A percentile compares a stretch with the other conserved stretches of the same genome.
phyloP scores from a whole-genome alignment of 2,329 filamentous ascomycete species.

The Epichloe gansuensis region DNA sequence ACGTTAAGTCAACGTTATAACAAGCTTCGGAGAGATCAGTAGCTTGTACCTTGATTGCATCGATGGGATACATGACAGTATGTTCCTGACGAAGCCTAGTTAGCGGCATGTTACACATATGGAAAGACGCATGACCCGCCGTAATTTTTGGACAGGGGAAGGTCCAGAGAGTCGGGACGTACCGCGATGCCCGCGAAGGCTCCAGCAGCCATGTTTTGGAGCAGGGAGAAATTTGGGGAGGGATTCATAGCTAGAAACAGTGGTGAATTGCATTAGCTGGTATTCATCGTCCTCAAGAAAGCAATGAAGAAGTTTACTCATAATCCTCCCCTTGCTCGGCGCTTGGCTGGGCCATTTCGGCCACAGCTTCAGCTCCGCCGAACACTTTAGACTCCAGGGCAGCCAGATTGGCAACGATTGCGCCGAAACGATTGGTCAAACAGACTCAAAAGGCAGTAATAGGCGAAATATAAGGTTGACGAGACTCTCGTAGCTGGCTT shows the following conservation, averaged over 20 bases:
- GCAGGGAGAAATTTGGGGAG: slow-evolving; percentile 88
- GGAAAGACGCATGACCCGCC: background rate
- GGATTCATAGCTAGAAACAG: slow-evolving; percentile 62
- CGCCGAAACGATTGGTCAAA: background rate
- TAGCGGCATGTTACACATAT: background rate
- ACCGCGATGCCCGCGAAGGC: slow-evolving; percentile 95
- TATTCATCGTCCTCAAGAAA: background rate
- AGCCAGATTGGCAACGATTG: slow-evolving; percentile 38
- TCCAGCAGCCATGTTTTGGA: slow-evolving; percentile 91
- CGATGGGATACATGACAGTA: slow-evolving; percentile 97
- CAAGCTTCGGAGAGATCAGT: background rate
- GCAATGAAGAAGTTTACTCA: slow-evolving; percentile 36
- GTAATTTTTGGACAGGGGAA: background rate
- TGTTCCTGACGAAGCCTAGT: slow-evolving; percentile 56
- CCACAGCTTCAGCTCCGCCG: slow-evolving; percentile 55
- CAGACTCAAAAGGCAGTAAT: background rate
- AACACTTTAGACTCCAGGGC: slow-evolving; percentile 48
- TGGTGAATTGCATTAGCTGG: background rate
- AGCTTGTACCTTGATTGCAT: slow-evolving; percentile 76
- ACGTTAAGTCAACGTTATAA: background rate
- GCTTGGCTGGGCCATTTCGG: slow-evolving; percentile 58
- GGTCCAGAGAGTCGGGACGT: slow-evolving; percentile 23
- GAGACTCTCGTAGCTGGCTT: background rate
- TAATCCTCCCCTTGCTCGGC: slow-evolving; percentile 53
- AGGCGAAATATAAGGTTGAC: background rate